phyloP scores from a whole-genome alignment of 148 eudicot genomes.

The Selenicereus undatus region DNA sequence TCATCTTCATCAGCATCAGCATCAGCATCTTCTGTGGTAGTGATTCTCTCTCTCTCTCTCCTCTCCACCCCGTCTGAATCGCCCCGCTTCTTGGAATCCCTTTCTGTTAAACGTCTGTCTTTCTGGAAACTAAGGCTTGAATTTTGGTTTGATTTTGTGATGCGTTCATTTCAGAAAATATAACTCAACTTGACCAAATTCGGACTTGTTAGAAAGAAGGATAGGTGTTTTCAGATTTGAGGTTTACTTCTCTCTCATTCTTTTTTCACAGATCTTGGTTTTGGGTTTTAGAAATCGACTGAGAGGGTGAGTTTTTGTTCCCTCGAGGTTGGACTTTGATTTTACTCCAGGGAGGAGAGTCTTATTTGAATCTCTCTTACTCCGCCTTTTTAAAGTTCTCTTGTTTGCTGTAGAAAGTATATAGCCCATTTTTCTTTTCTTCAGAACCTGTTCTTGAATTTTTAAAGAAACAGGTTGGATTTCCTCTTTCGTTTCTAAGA shows the following conservation, averaged over 20 bases:
- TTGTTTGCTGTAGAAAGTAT: not conserved
- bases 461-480: not conserved
- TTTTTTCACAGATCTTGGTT: not conserved
- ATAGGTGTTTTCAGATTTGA: constrained; percentile 2
- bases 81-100: constrained; percentile 6
- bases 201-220: constrained; percentile 4
- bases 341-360: not conserved
- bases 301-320: constrained; percentile 6
- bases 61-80: not conserved
- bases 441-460: constrained; percentile 2
- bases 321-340: not conserved
- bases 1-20: not conserved
- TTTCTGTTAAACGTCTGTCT: not conserved
- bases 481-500: not conserved
- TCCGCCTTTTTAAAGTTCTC: not conserved
- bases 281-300: not conserved
- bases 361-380: not conserved
- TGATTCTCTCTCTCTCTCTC: not conserved
- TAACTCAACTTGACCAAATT: not conserved
- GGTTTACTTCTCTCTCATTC: not conserved
- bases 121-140: not conserved
- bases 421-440: not conserved
- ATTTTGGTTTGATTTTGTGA: not conserved
- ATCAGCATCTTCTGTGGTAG: not conserved
- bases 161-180: not conserved